phyloP scores from a whole-genome alignment of 805 yeast species.

The Candida odintsovae region DNA sequence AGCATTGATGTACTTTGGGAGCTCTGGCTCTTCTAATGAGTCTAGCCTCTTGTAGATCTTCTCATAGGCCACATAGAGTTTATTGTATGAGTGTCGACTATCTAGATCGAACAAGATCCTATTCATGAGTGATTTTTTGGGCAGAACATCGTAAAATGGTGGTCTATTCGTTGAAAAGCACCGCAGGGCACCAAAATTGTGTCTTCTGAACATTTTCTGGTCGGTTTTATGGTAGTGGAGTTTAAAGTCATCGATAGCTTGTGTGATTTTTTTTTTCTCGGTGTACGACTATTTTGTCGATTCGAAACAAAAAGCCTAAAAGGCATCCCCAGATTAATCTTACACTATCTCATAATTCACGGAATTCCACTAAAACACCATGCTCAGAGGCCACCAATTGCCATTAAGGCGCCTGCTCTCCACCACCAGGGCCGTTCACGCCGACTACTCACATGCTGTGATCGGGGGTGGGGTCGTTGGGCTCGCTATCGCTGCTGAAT shows the following conservation, averaged over 20 bases:
- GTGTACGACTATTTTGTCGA: neutral
- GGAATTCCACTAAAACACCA: neutral
- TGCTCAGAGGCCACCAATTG: neutral
- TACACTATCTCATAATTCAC: neutral
- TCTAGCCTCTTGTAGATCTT: constrained; percentile 44
- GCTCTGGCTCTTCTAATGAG: constrained; percentile 14
- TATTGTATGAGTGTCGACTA: constrained; percentile 46
- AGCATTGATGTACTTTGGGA: constrained; percentile 46
- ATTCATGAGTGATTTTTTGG: constrained; percentile 52
- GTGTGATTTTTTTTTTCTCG: neutral
- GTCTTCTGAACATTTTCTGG: neutral
- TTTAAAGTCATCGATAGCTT: neutral
- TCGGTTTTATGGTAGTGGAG: neutral
- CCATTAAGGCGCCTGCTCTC: constrained; percentile 10
- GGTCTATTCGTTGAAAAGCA: constrained; percentile 26
- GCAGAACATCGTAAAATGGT: constrained; percentile 43
- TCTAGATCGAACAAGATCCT: constrained; percentile 63
- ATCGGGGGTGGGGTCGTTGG: constrained; percentile 88
- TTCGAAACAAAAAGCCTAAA: no score
- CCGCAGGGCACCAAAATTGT: neutral
- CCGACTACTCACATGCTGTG: constrained; percentile 64
- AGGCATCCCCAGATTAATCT: neutral
- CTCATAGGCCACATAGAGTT: constrained; percentile 48
- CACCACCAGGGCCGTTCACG: constrained; percentile 2
- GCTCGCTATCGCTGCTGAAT: constrained; percentile 69